These are phyloP conservation scores for Auricularia sp. DNA, from an alignment of 768 basidiomycete species.

Conservation along the genomic window DNA sequence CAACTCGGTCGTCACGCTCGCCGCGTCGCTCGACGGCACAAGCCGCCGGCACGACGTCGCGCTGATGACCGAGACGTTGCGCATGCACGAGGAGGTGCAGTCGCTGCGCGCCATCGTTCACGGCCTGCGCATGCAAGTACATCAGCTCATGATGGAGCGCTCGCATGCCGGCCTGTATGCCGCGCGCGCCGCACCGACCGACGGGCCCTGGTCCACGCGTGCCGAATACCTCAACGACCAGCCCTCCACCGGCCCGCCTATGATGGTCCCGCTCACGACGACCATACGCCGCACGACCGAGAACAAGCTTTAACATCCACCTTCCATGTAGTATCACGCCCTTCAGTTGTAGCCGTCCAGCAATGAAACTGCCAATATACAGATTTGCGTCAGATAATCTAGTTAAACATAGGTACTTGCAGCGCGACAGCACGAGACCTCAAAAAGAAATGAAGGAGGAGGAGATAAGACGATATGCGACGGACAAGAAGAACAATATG, in stretches of 20 bases:
- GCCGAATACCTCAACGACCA: slow-evolving; percentile 5
- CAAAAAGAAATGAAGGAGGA: no score
- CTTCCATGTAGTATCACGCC: no score
- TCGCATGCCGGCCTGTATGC: slow-evolving; percentile 3
- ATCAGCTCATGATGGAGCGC: slow-evolving; percentile 68
- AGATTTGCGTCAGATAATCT: no score
- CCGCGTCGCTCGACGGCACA: slow-evolving; percentile 50
- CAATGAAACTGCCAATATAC: no score
- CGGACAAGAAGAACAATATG: no score
- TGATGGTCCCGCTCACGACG: slow-evolving; percentile 1
- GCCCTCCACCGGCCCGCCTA: slow-evolving; percentile 2
- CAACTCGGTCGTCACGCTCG: slow-evolving; percentile 50
- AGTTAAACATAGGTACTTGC: no score
- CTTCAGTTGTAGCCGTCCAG: no score
- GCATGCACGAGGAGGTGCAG: slow-evolving; percentile 65
- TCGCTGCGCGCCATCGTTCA: slow-evolving; percentile 60
- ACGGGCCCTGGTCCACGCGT: not conserved
- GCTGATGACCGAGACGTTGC: slow-evolving; percentile 58
- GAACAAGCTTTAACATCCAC: slow-evolving; percentile 5
- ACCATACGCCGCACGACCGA: slow-evolving; percentile 5
- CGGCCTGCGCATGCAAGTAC: slow-evolving; percentile 70
- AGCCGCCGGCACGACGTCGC: slow-evolving; percentile 56
- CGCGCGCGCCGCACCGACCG: not conserved
- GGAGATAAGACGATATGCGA: not conserved
- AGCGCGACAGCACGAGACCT: no score